These are phyloP conservation scores for Candida freyschussii DNA, from an alignment of 1,139 yeast genomes.

Conservation along the genomic window DNA sequence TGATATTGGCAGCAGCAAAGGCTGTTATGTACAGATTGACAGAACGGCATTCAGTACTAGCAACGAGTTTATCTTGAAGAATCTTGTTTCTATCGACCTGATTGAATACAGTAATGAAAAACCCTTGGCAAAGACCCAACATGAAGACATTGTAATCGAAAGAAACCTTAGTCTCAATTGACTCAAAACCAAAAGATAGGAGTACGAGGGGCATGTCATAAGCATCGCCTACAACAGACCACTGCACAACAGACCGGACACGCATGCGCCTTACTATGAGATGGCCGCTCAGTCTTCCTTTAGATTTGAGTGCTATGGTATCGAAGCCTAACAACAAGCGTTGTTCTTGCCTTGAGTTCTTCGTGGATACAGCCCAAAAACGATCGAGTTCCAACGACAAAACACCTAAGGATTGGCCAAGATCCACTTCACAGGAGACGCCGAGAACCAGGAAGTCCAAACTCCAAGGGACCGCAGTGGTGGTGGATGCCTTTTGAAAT, in stretches of 20 bases:
- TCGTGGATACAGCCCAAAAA: constrained; percentile 68
- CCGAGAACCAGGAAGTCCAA: constrained; percentile 53
- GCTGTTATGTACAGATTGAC: constrained; percentile 70
- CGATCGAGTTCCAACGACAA: constrained; percentile 49
- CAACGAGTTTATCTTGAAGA: constrained; percentile 58
- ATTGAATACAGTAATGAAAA: constrained; percentile 60
- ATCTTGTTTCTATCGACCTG: constrained; percentile 47
- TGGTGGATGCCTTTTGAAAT: constrained; percentile 56
- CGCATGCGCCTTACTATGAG: constrained; percentile 47
- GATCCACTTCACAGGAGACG: constrained; percentile 55
- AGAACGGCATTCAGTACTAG: constrained; percentile 49
- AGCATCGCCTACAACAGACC: constrained; percentile 49
- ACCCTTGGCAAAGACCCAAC: constrained; percentile 47
- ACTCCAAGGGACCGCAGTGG: constrained; percentile 73
- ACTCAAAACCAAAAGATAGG: constrained; percentile 52
- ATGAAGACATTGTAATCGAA: constrained; percentile 85
- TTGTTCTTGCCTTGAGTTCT: constrained; percentile 69
- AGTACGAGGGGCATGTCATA: constrained; percentile 65
- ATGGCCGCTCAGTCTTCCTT: constrained; percentile 77
- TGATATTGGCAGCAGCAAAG: constrained; percentile 74
- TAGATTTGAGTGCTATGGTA: constrained; percentile 47
- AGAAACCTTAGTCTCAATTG: constrained; percentile 55
- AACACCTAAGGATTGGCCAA: constrained; percentile 81
- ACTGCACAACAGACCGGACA: constrained; percentile 63
- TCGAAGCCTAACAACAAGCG: constrained; percentile 59